phyloP scores from a whole-genome alignment of 1,284 basidiomycete species.

The Hemileia vastatrix region DNA sequence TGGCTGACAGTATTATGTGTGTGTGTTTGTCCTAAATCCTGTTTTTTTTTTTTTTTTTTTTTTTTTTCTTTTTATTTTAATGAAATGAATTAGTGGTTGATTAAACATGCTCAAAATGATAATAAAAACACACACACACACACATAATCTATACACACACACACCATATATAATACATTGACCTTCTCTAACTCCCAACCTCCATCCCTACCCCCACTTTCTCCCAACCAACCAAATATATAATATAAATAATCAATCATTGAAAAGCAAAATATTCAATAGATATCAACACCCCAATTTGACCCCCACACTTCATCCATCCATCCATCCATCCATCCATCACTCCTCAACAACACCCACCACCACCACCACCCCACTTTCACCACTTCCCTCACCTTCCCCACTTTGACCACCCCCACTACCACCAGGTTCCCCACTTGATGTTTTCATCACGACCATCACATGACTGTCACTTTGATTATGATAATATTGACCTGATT shows the following conservation, averaged over 20 bases:
- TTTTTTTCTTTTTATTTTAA: background rate
- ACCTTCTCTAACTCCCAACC: background rate
- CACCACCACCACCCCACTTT: background rate
- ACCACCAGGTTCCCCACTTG: no score
- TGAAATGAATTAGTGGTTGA: background rate
- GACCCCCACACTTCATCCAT: no score
- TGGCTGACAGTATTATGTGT: background rate
- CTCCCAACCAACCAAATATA: no score
- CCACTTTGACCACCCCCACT: background rate
- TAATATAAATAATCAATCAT: no score
- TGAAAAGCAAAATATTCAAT: no score
- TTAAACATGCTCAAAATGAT: background rate
- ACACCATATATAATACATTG: background rate
- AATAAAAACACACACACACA: no score
- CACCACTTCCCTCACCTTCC: background rate
- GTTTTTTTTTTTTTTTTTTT: background rate
- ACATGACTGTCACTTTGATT: background rate
- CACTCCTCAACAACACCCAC: no score
- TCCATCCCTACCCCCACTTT: background rate
- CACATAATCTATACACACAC: background rate
- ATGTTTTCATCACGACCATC: no score
- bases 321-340: no score
- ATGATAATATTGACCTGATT: background rate
- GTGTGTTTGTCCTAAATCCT: background rate
- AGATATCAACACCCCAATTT: no score